Evolutionary conservation across 2,329 filamentous ascomycete genomes (phyloP).

Genomic region (Chaetomiaceae sp.): DNA sequence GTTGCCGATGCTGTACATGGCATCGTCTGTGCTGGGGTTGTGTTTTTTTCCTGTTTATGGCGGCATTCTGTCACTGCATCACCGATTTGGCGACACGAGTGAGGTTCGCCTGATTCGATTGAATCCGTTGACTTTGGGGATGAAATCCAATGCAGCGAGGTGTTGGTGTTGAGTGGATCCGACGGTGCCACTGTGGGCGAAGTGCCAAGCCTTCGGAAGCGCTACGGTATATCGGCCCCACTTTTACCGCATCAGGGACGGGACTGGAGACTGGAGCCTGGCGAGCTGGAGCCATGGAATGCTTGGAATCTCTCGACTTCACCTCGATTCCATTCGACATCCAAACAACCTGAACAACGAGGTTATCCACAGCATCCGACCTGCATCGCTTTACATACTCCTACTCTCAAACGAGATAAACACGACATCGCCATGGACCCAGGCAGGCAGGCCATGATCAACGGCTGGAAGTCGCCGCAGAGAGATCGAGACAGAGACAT

Average conservation of each 20-base stretch:
- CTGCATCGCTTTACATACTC: conserved; percentile 12
- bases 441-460: conserved; percentile 51
- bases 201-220: too few species aligned
- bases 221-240: too few species aligned
- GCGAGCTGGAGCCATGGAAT: too few species aligned
- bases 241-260: too few species aligned
- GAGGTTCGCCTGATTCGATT: neutral
- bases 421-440: conserved; percentile 46
- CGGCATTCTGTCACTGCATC: neutral
- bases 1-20: conserved; percentile 35
- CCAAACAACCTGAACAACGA: neutral
- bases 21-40: neutral
- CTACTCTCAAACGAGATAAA: neutral
- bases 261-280: too few species aligned
- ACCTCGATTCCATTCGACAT: too few species aligned
- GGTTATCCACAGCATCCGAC: neutral
- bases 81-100: neutral
- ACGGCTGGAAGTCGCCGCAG: conserved; percentile 40
- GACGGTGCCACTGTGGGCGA: neutral
- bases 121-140: neutral
- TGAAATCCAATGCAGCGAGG: neutral
- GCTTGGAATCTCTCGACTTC: too few species aligned
- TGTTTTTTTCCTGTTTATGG: neutral
- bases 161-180: neutral
- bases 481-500: conserved; percentile 47